phyloP scores from a whole-genome alignment of 805 yeast species.

The Suhomyces canberraensis region DNA sequence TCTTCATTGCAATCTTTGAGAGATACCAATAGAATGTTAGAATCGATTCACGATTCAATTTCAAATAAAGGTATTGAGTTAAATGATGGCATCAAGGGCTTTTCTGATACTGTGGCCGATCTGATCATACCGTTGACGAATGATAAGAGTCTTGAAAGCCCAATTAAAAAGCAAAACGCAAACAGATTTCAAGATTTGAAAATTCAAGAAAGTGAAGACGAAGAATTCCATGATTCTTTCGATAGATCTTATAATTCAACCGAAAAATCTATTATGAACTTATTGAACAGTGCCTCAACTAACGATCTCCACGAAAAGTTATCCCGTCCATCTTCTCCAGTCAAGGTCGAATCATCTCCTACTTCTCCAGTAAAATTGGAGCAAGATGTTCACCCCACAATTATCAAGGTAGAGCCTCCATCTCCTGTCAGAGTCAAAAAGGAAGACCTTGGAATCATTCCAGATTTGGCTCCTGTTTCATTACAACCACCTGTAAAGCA shows the following conservation, averaged over 20 bases:
- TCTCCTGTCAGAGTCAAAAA: neutral
- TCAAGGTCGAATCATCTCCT: neutral
- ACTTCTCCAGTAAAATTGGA: neutral
- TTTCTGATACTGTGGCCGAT: conserved; percentile 36
- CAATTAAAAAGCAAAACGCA: neutral
- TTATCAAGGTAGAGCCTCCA: conserved; percentile 4
- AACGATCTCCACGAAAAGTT: conserved; percentile 6
- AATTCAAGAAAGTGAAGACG: conserved; percentile 6
- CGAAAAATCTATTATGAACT: conserved; percentile 40
- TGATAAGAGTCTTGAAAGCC: conserved; percentile 3
- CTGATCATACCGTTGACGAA: conserved; percentile 24
- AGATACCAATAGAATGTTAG: conserved; percentile 27
- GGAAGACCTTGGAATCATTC: neutral
- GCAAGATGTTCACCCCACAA: neutral
- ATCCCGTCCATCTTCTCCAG: neutral
- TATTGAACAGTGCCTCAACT: conserved; percentile 23
- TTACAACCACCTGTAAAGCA: neutral
- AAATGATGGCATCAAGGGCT: conserved; percentile 44
- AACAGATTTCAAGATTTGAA: conserved; percentile 1
- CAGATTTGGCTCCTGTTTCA: neutral
- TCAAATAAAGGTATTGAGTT: conserved; percentile 21
- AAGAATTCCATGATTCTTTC: conserved; percentile 26
- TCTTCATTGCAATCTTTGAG: conserved; percentile 36
- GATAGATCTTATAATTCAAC: conserved; percentile 34
- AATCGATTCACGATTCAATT: conserved; percentile 16